These are phyloP conservation scores for Lobosporangium transversale DNA, from an alignment of 192 early-diverging fungal genomes.

Conservation along the genomic window DNA sequence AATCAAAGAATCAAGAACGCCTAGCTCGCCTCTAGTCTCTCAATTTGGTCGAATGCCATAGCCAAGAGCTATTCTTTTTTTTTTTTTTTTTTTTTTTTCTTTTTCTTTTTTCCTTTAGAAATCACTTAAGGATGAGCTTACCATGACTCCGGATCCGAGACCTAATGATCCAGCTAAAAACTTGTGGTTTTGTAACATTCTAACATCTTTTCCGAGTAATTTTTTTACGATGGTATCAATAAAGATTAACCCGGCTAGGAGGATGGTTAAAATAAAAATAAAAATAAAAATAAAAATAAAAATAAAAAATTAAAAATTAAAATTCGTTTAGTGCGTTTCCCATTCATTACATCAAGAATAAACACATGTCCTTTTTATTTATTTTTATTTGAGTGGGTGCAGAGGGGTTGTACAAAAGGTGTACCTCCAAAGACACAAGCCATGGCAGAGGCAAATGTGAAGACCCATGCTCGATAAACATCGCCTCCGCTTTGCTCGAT, in stretches of 20 bases:
- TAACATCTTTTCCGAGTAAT: conserved; percentile 25
- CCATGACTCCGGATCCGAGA: conserved; percentile 57
- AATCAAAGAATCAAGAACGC: too few relatives aligned
- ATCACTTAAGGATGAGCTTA: conserved; percentile 4
- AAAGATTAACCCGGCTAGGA: conserved; percentile 51
- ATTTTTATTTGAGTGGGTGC: background rate
- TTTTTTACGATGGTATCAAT: conserved; percentile 48
- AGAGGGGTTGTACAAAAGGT: too few relatives aligned
- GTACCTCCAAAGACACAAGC: conserved; percentile 58
- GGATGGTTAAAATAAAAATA: background rate
- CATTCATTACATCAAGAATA: background rate
- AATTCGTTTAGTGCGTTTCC: background rate
- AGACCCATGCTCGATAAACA: conserved; percentile 50
- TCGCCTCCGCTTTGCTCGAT: conserved; percentile 5
- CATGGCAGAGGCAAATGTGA: conserved; percentile 49
- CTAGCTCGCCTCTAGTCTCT: too few relatives aligned
- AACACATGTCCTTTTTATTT: background rate
- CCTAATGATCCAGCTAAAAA: conserved; percentile 54
- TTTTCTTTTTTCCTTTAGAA: background rate
- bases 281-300: background rate
- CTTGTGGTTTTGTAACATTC: conserved; percentile 50
- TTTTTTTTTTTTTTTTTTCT: background rate
- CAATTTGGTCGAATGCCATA: too few relatives aligned
- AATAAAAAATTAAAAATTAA: background rate
- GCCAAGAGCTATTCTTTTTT: too few relatives aligned